Conservation (phyloP, 2,329 filamentous ascomycete genomes). For the Aspergillus aculeatinus region DNA sequence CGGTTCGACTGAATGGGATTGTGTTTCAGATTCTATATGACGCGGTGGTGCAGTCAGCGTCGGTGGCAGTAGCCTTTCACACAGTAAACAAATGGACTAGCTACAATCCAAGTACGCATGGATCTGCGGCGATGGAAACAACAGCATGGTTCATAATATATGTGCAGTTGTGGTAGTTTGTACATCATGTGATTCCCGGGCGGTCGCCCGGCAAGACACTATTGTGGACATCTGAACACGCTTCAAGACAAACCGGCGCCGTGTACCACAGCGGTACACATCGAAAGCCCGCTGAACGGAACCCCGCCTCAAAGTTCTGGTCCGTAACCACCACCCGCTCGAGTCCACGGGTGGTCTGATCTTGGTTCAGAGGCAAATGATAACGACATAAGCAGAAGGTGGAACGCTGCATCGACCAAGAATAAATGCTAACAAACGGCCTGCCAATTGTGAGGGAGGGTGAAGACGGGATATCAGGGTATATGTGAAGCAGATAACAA, state of each 20-base stretch:
- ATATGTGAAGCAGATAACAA: conserved; percentile 10
- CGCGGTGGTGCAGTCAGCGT: not conserved
- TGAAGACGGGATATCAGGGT: conserved; percentile 10
- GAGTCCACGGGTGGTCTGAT: not conserved
- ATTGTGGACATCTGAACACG: conserved; percentile 6
- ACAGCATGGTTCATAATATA: not conserved
- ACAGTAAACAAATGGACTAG: not conserved
- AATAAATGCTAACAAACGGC: conserved; percentile 2
- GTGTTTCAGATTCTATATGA: not conserved
- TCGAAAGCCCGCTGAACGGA: not conserved
- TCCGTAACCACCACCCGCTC: not conserved
- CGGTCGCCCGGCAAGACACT: not conserved
- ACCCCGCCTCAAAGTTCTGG: not conserved
- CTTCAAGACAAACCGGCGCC: not conserved
- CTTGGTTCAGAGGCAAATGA: not conserved
- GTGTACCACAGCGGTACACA: not conserved
- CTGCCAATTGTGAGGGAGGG: not conserved
- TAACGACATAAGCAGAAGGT: not conserved
- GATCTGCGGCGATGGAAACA: not conserved
- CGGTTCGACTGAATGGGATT: not conserved
- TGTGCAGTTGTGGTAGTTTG: conserved; percentile 9
- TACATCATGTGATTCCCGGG: conserved; percentile 5
- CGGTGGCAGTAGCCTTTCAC: not conserved
- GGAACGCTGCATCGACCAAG: not conserved
- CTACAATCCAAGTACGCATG: not conserved